Base-by-base conservation (phyloP, 1,284 basidiomycete genomes). In the Pulchroboletus neoregius region DNA sequence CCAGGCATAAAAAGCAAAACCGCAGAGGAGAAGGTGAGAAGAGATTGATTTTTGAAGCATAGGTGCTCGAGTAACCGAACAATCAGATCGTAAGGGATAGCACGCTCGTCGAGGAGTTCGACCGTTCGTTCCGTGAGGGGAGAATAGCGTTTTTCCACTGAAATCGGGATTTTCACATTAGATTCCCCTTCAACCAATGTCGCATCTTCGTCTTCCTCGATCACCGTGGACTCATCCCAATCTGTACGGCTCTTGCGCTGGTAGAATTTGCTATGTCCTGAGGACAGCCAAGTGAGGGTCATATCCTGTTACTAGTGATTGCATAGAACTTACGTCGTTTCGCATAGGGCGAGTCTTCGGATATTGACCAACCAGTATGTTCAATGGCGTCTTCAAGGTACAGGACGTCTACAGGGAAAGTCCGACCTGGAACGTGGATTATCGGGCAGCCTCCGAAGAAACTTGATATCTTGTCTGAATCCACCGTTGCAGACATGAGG, bases 401-500 rank as follows among this genome's bases (percentile, higher is more conserved):
- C 39, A 80, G 76, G 15, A 90, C 77, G 39, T 91, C 84, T 10
- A 99, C 96, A 8, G 96, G 95, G 72, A 93, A 99, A 0, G 94
- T 98, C n/a, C 96, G 80, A 2, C 96, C 96, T 7, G 95, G 95
- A 13, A 99, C 91, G 53, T 82, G 82, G 37, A 97, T 73, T 22
- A 85, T 83, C 0, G 94, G 93, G 63, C 94, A 97, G 22, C 84
- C 84, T 16, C 88, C 91, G 63, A 99, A 98, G 69, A 91, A 99
- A 18, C 70, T 71, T n/a, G 94, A 91, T 43, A 99, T 86, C 68
- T 97, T 95, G 50, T 94, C 88, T 0, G 92, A 89, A 60, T 99
- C 93, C 24, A 98, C 76, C 0, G 96, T 99, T 0, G 96, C 96
- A 20, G 94, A 97, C 96, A 99, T 99, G 45, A 99, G 78, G 27